Conservation (phyloP, 2,329 filamentous ascomycete genomes). For the Pestalotiopsis sp. region DNA sequence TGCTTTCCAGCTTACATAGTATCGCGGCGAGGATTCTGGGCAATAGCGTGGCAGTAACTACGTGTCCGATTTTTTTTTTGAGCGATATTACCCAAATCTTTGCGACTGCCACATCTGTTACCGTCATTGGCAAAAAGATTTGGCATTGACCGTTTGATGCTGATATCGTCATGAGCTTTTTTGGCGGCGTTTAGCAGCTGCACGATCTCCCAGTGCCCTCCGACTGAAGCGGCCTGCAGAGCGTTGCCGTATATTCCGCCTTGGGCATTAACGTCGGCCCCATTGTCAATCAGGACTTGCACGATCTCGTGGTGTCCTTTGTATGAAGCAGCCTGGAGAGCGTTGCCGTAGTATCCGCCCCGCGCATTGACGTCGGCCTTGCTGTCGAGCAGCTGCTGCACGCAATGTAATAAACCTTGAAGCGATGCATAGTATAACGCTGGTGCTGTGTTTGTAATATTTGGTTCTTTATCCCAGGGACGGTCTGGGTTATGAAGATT, state of each 20-base stretch:
- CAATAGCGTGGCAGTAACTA: too few relatives aligned
- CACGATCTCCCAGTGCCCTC: background rate
- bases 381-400: background rate
- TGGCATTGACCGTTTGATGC: too few relatives aligned
- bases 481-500: background rate
- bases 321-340: background rate
- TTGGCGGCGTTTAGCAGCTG: too few relatives aligned
- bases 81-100: too few relatives aligned
- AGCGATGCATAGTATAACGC: background rate
- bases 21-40: too few relatives aligned
- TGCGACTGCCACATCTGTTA: too few relatives aligned
- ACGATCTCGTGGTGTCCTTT: background rate
- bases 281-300: background rate
- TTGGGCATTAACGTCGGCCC: background rate
- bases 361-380: background rate
- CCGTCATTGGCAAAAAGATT: too few relatives aligned
- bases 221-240: background rate
- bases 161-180: too few relatives aligned
- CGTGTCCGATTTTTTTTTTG: too few relatives aligned
- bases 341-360: conserved; percentile 3
- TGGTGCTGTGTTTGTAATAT: background rate
- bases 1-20: too few relatives aligned
- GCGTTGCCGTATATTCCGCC: background rate
- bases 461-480: background rate
- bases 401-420: background rate